Conservation (phyloP, 768 basidiomycete genomes). For the Podaxis pistillaris region DNA sequence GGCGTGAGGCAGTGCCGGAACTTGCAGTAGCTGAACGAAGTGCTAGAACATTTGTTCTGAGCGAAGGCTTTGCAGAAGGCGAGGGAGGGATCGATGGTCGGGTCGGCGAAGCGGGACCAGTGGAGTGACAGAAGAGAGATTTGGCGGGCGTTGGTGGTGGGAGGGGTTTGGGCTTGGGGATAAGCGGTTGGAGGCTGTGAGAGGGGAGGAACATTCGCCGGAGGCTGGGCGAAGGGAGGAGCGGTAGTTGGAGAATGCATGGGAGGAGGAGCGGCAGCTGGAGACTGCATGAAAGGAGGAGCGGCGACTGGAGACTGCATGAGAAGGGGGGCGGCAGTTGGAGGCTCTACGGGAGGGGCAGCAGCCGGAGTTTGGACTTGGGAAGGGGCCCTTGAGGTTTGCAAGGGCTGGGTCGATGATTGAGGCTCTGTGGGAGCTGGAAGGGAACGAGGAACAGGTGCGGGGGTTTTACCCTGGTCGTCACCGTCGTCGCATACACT, state of each 20-base stretch:
- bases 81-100: constrained; percentile 26
- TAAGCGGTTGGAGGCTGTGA: not conserved
- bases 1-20: constrained; percentile 40
- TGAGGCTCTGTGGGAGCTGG: not conserved
- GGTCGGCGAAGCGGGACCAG: constrained; percentile 45
- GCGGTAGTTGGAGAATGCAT: not conserved
- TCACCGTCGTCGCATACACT: not conserved
- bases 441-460: not conserved
- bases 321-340: not conserved
- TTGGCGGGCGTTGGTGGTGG: not conserved
- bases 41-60: constrained; percentile 32
- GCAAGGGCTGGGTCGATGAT: not conserved
- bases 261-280: not conserved
- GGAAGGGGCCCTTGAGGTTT: not conserved
- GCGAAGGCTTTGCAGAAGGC: constrained; percentile 42
- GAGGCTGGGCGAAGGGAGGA: not conserved
- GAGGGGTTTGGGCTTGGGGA: not conserved
- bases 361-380: not conserved
- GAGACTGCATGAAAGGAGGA: not conserved
- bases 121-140: constrained; percentile 20
- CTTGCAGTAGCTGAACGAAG: constrained; percentile 25
- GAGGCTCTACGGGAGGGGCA: not conserved
- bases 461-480: not conserved
- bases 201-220: not conserved
- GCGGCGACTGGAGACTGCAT: not conserved